A percentile compares a stretch with the other conserved stretches of the same genome.
phyloP scores from a whole-genome alignment of 1,284 basidiomycete genomes.

The Lignosus rhinocerotis region DNA sequence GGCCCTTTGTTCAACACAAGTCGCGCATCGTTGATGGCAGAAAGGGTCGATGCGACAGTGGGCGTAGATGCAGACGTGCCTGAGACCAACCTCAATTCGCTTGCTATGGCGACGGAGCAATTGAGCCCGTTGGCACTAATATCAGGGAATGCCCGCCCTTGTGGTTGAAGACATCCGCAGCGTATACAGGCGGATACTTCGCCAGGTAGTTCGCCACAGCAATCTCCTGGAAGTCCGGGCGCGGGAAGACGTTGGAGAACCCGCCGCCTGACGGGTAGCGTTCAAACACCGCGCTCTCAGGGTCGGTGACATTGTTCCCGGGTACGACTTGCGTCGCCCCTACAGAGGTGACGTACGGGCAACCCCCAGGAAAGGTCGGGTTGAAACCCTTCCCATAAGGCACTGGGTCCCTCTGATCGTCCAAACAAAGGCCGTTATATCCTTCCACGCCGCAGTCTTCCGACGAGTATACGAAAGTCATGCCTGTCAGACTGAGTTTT shows the following conservation, averaged over 20 bases:
- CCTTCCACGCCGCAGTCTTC: conserved; percentile 66
- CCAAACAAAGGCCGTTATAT: conserved; percentile 41
- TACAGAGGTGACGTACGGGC: conserved; percentile 58
- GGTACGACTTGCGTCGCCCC: conserved; percentile 55
- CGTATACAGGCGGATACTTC: conserved; percentile 42
- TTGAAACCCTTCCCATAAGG: conserved; percentile 44
- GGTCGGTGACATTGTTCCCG: conserved; percentile 41
- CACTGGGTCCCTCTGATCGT: conserved; percentile 40
- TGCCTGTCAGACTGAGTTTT: conserved; percentile 57
- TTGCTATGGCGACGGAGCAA: conserved; percentile 26
- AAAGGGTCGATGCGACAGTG: conserved; percentile 46
- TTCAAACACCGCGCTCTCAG: conserved; percentile 45
- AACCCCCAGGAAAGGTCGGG: conserved; percentile 53
- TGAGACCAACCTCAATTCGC: conserved; percentile 44
- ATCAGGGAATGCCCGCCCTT: conserved; percentile 48
- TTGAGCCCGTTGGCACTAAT: conserved; percentile 41
- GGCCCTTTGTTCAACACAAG: conserved; percentile 41
- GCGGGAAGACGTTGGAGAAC: conserved; percentile 45
- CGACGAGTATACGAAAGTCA: conserved; percentile 63
- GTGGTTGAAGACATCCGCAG: conserved; percentile 21
- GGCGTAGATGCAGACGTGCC: conserved; percentile 39
- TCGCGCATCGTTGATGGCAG: conserved; percentile 63
- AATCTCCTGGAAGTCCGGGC: conserved; percentile 39
- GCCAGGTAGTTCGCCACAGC: conserved; percentile 35
- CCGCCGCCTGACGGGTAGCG: conserved; percentile 45